Percentiles rank a stretch among this genome's conserved stretches.
phyloP scores from a whole-genome alignment of 148 eudicot genomes.

The Polygonum maritimum region DNA sequence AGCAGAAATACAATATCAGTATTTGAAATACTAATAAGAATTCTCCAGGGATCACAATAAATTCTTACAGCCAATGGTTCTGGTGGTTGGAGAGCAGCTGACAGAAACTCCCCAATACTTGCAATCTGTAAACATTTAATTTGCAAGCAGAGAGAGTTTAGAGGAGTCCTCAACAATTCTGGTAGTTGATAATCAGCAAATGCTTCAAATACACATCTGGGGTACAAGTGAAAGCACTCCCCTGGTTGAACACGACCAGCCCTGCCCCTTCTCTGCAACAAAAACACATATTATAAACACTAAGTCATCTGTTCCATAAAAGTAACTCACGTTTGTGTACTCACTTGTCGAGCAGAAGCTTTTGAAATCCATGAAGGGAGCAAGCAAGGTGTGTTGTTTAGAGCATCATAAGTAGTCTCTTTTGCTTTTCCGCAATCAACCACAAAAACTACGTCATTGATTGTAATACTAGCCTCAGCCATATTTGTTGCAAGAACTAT shows the following conservation, averaged over 20 bases:
- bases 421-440: conserved; percentile 98
- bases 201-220: conserved; percentile 88
- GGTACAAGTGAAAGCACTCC: conserved; percentile 92
- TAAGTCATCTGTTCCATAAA: background rate
- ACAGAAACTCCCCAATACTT: conserved; percentile 85
- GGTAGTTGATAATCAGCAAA: conserved; percentile 93
- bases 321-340: background rate
- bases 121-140: conserved; percentile 92
- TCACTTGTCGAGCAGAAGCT: conserved; percentile 90
- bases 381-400: conserved; percentile 92
- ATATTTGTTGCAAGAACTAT: conserved; percentile 91
- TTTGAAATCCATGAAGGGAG: conserved; percentile 96
- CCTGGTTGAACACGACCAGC: conserved; percentile 99
- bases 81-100: conserved; percentile 90
- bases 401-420: conserved; percentile 95
- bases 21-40: background rate
- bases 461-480: conserved; percentile 97
- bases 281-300: conserved; percentile 5
- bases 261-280: conserved; percentile 88
- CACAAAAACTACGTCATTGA: conserved; percentile 91
- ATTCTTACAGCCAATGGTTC: conserved; percentile 66
- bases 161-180: conserved; percentile 88
- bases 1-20: background rate
- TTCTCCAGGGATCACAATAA: background rate
- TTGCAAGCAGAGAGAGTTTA: conserved; percentile 94